These are phyloP conservation scores for Exophiala sp. DNA, from an alignment of 2,329 filamentous ascomycete species.

Conservation along the genomic window DNA sequence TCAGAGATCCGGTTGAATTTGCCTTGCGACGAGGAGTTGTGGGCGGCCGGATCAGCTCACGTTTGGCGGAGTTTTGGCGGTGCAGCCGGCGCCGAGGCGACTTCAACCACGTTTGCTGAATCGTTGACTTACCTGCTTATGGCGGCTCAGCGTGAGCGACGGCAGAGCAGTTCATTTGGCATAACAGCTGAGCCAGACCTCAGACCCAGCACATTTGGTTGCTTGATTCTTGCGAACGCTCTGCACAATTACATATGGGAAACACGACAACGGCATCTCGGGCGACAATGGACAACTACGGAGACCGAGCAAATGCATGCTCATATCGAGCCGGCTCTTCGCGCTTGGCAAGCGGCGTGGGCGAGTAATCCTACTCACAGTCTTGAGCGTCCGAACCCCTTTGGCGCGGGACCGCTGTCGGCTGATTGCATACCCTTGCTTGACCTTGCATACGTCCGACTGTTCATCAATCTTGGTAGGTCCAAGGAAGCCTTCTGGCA, in stretches of 20 bases:
- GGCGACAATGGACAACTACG: constrained; percentile 81
- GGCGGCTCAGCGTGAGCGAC: constrained; percentile 62
- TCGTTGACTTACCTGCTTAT: constrained; percentile 77
- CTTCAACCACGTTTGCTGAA: constrained; percentile 72
- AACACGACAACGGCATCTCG: constrained; percentile 83
- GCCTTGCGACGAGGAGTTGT: constrained; percentile 90
- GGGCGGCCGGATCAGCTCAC: constrained; percentile 77
- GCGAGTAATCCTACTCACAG: constrained; percentile 79
- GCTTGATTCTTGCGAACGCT: constrained; percentile 85
- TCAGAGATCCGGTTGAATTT: constrained; percentile 87
- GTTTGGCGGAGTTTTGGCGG: constrained; percentile 78
- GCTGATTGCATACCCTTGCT: constrained; percentile 87
- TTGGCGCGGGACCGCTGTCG: constrained; percentile 74
- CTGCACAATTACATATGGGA: constrained; percentile 99
- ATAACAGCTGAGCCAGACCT: constrained; percentile 57
- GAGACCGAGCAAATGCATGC: constrained; percentile 96
- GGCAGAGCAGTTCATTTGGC: constrained; percentile 29
- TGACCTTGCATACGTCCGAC: constrained; percentile 84
- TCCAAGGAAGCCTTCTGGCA: constrained; percentile 95
- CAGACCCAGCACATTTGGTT: constrained; percentile 85
- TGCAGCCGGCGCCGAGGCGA: constrained; percentile 63
- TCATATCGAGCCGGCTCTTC: constrained; percentile 88
- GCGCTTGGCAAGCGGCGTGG: constrained; percentile 94
- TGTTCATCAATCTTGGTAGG: constrained; percentile 89
- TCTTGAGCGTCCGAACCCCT: constrained; percentile 79